phyloP scores from a whole-genome alignment of 805 yeast species.

The Komagataella mondaviorum region DNA sequence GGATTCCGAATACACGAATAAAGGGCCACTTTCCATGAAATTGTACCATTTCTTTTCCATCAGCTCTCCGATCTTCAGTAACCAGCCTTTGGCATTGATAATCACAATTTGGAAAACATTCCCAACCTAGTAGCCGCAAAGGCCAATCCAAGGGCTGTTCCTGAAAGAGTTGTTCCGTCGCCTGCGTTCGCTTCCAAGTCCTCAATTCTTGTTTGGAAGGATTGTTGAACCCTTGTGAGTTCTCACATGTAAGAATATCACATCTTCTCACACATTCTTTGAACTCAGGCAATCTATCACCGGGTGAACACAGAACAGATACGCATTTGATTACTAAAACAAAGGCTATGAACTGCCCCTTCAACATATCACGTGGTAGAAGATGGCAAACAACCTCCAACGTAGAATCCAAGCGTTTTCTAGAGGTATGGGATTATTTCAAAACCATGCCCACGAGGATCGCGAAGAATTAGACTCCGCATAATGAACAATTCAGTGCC shows the following conservation, averaged over 20 bases:
- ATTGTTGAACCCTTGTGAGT: slow-evolving; percentile 14
- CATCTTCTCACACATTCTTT: slow-evolving; percentile 43
- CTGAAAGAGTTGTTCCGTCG: slow-evolving; percentile 22
- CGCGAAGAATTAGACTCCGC: background rate
- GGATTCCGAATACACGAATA: slow-evolving; percentile 59
- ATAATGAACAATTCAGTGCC: background rate
- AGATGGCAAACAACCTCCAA: background rate
- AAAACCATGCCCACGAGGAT: background rate
- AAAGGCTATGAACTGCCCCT: background rate
- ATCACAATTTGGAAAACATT: slow-evolving; percentile 73
- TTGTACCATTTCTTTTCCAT: slow-evolving; percentile 51
- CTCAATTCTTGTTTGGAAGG: slow-evolving; percentile 7
- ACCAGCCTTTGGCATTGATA: slow-evolving; percentile 80
- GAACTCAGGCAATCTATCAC: slow-evolving; percentile 47
- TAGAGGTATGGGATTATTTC: no score
- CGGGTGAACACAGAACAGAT: slow-evolving; percentile 32
- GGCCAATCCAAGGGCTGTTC: slow-evolving; percentile 24
- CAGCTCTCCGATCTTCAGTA: slow-evolving; percentile 36
- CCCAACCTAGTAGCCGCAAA: slow-evolving; percentile 49
- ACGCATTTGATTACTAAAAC: background rate
- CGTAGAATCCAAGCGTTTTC: background rate
- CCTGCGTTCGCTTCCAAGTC: slow-evolving; percentile 15
- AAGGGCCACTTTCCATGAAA: slow-evolving; percentile 99
- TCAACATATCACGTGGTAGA: background rate
- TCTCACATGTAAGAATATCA: slow-evolving; percentile 17